Conservation (phyloP, 140 eudicot species). For the Bidens hawaiensis region DNA sequence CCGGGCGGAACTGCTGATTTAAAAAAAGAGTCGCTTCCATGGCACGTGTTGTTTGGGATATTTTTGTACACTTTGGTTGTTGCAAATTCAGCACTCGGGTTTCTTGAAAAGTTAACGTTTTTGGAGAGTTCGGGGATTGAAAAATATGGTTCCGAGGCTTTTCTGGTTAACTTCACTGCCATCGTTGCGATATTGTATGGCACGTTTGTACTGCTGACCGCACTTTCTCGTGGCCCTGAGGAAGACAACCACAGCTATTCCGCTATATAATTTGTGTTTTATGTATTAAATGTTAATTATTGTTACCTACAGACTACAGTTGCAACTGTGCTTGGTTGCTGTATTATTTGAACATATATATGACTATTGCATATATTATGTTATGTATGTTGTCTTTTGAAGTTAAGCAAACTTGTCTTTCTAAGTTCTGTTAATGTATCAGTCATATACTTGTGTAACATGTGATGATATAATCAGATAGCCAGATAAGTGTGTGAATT, state of each 20-base stretch:
- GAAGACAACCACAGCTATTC: slow-evolving; percentile 61
- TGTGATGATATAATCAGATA: no score
- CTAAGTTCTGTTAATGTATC: not conserved
- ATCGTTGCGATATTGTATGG: slow-evolving; percentile 70
- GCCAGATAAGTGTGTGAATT: no score
- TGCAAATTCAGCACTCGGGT: slow-evolving; percentile 74
- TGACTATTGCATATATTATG: slow-evolving; percentile 1
- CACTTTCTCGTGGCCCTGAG: slow-evolving; percentile 42
- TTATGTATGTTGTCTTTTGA: not conserved
- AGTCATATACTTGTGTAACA: no score
- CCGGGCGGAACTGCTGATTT: slow-evolving; percentile 71
- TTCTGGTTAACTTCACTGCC: slow-evolving; percentile 93
- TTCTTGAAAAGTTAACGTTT: slow-evolving; percentile 92
- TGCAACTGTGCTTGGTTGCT: not conserved
- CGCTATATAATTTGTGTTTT: slow-evolving; percentile 37
- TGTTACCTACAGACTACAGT: not conserved
- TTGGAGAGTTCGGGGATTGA: slow-evolving; percentile 63
- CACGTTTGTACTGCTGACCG: slow-evolving; percentile 66
- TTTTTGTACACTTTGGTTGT: slow-evolving; percentile 71
- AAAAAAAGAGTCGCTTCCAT: slow-evolving; percentile 78
- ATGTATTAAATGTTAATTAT: not conserved
- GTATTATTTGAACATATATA: slow-evolving; percentile 10
- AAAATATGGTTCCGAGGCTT: slow-evolving; percentile 87
- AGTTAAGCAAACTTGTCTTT: not conserved
- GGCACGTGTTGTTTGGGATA: slow-evolving; percentile 74